Percentiles rank a stretch among this genome's conserved stretches.
Conservation (phyloP, 2,329 filamentous ascomycete genomes). For the Thielaviopsis euricoi region DNA sequence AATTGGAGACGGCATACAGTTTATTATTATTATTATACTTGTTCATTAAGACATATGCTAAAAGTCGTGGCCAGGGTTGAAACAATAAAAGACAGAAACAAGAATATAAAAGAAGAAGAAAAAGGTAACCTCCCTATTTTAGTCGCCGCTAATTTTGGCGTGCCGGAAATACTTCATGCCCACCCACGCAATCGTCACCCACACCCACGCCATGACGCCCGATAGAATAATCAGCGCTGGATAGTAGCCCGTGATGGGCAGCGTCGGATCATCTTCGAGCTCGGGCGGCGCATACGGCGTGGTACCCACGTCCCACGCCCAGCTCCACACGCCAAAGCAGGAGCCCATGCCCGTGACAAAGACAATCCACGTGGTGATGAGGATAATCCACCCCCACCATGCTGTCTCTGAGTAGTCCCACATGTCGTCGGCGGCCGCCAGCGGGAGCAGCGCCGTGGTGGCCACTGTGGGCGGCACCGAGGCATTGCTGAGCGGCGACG, state of each 20-base stretch:
- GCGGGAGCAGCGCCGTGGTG: constrained; percentile 21
- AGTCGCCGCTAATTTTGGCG: constrained; percentile 67
- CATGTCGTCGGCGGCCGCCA: constrained; percentile 34
- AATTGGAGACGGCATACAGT: no score
- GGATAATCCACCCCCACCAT: constrained; percentile 94
- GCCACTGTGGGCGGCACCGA: constrained; percentile 4
- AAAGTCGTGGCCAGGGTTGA: background rate
- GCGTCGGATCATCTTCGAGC: constrained; percentile 80
- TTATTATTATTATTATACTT: no score
- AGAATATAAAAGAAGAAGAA: background rate
- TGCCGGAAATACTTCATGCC: constrained; percentile 99
- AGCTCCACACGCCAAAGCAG: constrained; percentile 88
- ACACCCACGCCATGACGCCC: constrained; percentile 95
- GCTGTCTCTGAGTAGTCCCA: constrained; percentile 93
- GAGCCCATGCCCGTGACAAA: constrained; percentile 96
- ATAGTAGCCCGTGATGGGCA: constrained; percentile 95
- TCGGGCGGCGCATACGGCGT: constrained; percentile 92
- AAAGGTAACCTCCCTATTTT: constrained; percentile 11
- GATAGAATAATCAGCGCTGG: constrained; percentile 90
- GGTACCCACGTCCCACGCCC: constrained; percentile 97
- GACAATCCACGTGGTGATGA: constrained; percentile 82
- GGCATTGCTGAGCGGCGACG: constrained; percentile 4
- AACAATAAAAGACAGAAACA: background rate
- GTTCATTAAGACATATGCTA: background rate
- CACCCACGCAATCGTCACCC: constrained; percentile 94